Base-by-base conservation (phyloP, 345 rosid species). In the Brassica napus region DNA sequence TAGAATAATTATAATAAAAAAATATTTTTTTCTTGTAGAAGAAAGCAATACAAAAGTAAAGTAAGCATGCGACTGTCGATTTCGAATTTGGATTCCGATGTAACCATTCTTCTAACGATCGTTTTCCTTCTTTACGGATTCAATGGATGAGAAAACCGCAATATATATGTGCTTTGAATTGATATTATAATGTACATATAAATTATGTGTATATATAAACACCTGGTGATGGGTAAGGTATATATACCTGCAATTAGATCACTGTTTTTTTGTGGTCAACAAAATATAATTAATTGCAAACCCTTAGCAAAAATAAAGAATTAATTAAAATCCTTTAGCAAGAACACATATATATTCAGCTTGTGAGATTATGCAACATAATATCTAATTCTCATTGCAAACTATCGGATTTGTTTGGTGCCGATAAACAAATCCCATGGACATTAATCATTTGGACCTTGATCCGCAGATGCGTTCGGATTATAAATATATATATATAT, bases 61-160 rank as follows among this genome's bases (percentile, higher is more conserved):
- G 77, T 52, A 26, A 61, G 79, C 65, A 74, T 74, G 65, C 71
- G 52, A 73, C 75, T 10, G 21, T 68, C 58, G 71, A 26, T 49
- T 62, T 34, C 66, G 55, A 62, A 61, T 69, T 69, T 54, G 49
- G 37, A 79, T 74, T 42, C 26, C 30, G 66, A 79, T 62, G 65
- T 73, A 79, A 49, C 69, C 31, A 79, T 32, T 6, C 68, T 59
- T 24, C 30, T 42, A 72, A 65, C 54, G 6, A 65, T 65, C 14
- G 6, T 30, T 47, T 35, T 35, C 21, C 14, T 30, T 21, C 21
- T 74, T 74, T 65, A 18, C 37, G 65, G 65, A 42, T 9, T 73
- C 11, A 67, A 8, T 57, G 77, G 69, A 42, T 47, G 54, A 69
- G n/a, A 76, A 12, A 54, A 42, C 28, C 7, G 49, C 24, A 59